These are phyloP conservation scores for Cyclotella choctawhatcheeana DNA, from an alignment of 108 stramenopile species.

Conservation along the genomic window DNA sequence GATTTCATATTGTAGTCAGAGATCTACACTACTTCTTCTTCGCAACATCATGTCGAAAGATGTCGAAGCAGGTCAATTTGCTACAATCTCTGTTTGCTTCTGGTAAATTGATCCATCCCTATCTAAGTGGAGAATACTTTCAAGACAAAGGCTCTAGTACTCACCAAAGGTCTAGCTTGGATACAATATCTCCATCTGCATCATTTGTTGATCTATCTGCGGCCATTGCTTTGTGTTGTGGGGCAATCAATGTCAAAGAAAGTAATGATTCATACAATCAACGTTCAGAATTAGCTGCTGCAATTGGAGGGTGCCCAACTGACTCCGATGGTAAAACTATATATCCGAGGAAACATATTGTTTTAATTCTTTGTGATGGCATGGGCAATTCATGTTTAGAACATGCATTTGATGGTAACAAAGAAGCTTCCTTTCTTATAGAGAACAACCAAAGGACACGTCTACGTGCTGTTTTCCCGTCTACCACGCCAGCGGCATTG, in stretches of 20 bases:
- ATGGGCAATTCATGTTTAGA: conserved; percentile 36
- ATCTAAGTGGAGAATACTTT: conserved; percentile 23
- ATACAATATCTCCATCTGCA: neutral
- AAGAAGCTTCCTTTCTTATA: conserved; percentile 15
- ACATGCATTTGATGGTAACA: neutral
- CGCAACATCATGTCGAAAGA: neutral
- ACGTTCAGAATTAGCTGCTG: conserved; percentile 22
- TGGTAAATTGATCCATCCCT: conserved; percentile 33
- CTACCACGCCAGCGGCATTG: conserved; percentile 43
- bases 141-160: too few relatives aligned
- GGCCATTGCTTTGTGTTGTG: conserved; percentile 38
- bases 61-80: neutral
- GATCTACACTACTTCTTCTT: too few relatives aligned
- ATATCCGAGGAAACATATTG: conserved; percentile 20
- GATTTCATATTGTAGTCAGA: too few relatives aligned
- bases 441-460: conserved; percentile 23
- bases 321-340: neutral
- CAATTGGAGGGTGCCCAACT: conserved; percentile 21
- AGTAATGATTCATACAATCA: conserved; percentile 9
- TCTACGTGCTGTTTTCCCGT: conserved; percentile 41
- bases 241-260: conserved; percentile 5
- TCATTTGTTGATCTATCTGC: conserved; percentile 43
- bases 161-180: too few relatives aligned
- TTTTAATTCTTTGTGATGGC: conserved; percentile 43
- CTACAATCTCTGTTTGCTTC: conserved; percentile 23